Evolutionary conservation across 352 stramenopile species (phyloP), one percentile per base, ranked within the genome.

Genomic region (Thalassiosira delicatula): DNA sequence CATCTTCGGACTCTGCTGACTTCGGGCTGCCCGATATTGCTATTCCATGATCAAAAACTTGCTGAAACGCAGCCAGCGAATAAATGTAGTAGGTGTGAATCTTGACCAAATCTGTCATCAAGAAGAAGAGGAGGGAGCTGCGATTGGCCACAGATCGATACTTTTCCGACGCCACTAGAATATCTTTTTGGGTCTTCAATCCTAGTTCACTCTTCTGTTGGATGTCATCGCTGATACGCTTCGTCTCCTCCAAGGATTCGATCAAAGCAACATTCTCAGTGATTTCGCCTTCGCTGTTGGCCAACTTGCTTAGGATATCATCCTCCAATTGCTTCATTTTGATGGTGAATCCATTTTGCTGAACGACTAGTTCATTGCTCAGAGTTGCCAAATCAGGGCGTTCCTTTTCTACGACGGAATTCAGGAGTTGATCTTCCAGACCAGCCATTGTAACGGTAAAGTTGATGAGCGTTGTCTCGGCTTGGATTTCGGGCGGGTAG

Each of bases 81-180:
- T 98, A 98, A 81, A 97, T 95, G 79, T 98, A 98, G 95, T 98
- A 98, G 86, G 98, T 95, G 79, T 98, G 94, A 76, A 98, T 98
- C 59, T 92, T 90, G 78, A 94, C 96, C 25, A 98, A 90, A 69
- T 96, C 97, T 9, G 96, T 98, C 40, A 98, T 94, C 57, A 98
- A 84, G 85, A 98, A 98, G 89, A 98, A 98, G 29, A 98, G 93
- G 93, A 98, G 98, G 14, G 96, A 95, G 5, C 96, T 96, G 66
- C 98, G 95, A 0, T 95, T 92, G 4, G 96, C 96, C 63, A 98
- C 95, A 0, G 94, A 92, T 0, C 96, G 92, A 85, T 98, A 98
- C 35, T 96, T 83, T 74, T 98, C 96, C 19, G 96, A 91, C 23
- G 96, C 97, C 65, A 95, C 94, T 84, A 97, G 96, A 90, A 98